phyloP scores from a whole-genome alignment of 2,329 filamentous ascomycete species.

The Cercospora janseana region DNA sequence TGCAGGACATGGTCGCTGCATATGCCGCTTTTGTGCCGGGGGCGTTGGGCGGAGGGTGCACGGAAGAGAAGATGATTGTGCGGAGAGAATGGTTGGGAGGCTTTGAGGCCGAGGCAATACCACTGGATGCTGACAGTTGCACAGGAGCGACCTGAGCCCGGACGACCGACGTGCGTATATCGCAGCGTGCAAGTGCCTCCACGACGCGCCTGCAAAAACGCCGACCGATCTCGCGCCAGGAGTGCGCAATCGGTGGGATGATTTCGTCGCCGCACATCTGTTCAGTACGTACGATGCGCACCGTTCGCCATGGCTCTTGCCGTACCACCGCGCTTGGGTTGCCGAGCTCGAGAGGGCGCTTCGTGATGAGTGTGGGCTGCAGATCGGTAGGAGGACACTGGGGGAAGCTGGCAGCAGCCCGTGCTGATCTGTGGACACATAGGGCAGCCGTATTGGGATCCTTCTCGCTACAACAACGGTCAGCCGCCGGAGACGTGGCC shows the following conservation, averaged over 20 bases:
- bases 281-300: conserved; percentile 33
- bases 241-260: conserved; percentile 33
- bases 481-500: conserved; percentile 45
- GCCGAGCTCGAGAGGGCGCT: conserved; percentile 45
- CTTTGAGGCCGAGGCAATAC: neutral
- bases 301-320: conserved; percentile 30
- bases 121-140: conserved; percentile 20
- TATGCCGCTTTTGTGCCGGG: conserved; percentile 2
- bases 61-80: conserved; percentile 27
- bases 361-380: conserved; percentile 43
- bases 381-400: conserved; percentile 11
- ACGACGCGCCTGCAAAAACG: conserved; percentile 17
- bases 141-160: conserved; percentile 29
- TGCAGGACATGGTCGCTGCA: conserved; percentile 6
- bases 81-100: conserved; percentile 29
- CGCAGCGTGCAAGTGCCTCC: conserved; percentile 23
- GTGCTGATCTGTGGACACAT: neutral
- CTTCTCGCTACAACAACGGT: conserved; percentile 6
- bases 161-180: conserved; percentile 20
- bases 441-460: conserved; percentile 18
- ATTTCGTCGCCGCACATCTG: conserved; percentile 35
- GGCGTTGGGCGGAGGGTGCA: conserved; percentile 19
- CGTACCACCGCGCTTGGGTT: conserved; percentile 45
- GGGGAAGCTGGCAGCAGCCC: neutral
- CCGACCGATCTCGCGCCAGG: conserved; percentile 25